Percentiles rank a stretch among this genome's conserved stretches.
These are phyloP conservation scores for Lactifluus hygrophoroides DNA, from an alignment of 768 basidiomycete genomes.

Conservation along the genomic window DNA sequence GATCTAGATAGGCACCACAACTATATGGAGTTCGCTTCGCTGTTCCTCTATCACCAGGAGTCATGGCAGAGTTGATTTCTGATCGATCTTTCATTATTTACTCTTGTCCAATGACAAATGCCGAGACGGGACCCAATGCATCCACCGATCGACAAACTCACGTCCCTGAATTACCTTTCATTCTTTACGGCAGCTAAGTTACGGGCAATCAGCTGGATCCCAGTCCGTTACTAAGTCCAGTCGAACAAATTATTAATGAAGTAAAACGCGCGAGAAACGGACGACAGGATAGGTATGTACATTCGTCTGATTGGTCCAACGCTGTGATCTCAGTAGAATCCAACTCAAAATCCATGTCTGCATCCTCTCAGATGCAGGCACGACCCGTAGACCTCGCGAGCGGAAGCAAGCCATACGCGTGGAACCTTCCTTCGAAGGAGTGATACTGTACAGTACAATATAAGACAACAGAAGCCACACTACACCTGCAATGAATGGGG, in stretches of 20 bases:
- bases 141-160: neutral
- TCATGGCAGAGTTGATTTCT: neutral
- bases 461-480: slow-evolving; percentile 27
- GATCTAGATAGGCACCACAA: neutral
- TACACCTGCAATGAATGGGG: slow-evolving; percentile 70
- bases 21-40: neutral
- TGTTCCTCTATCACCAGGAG: neutral
- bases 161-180: neutral
- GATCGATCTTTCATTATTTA: neutral
- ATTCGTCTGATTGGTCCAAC: slow-evolving; percentile 49
- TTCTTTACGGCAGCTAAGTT: neutral
- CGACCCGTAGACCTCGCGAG: slow-evolving; percentile 56
- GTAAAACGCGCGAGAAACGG: neutral
- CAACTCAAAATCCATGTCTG: slow-evolving; percentile 53
- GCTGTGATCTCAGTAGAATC: slow-evolving; percentile 37
- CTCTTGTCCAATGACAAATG: neutral
- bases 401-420: slow-evolving; percentile 44
- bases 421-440: neutral
- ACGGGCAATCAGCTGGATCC: slow-evolving; percentile 31
- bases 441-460: neutral
- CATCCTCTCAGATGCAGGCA: slow-evolving; percentile 52
- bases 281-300: slow-evolving; percentile 31
- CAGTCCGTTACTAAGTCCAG: slow-evolving; percentile 38
- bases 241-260: neutral
- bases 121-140: neutral